These are phyloP conservation scores for Phytopythium litorale DNA, from an alignment of 352 stramenopile genomes.

Conservation along the genomic window DNA sequence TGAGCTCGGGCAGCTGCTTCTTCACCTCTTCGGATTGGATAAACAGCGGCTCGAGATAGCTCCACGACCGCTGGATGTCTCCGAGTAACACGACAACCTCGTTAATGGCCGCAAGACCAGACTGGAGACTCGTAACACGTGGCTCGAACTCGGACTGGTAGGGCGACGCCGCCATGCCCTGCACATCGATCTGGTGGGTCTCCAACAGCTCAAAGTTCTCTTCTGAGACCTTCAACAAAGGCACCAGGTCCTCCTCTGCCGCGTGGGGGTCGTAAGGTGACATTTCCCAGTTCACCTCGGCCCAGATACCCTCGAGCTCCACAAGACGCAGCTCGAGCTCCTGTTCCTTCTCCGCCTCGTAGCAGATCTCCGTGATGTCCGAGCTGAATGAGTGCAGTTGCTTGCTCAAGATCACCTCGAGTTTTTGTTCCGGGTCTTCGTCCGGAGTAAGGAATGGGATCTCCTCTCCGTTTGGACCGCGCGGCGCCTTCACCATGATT, in stretches of 20 bases:
- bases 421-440: conserved; percentile 88
- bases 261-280: conserved; percentile 83
- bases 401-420: conserved; percentile 90
- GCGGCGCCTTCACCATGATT: conserved; percentile 86
- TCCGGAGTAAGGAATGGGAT: conserved; percentile 89
- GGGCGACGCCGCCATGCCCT: conserved; percentile 94
- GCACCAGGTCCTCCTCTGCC: conserved; percentile 81
- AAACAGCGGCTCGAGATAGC: conserved; percentile 95
- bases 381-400: conserved; percentile 93
- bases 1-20: conserved; percentile 92
- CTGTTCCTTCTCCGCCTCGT: conserved; percentile 96
- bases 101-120: conserved; percentile 81
- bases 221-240: conserved; percentile 90
- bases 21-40: conserved; percentile 97
- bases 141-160: conserved; percentile 95
- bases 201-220: conserved; percentile 97
- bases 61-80: conserved; percentile 96
- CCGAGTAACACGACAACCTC: conserved; percentile 94
- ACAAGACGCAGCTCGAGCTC: conserved; percentile 92
- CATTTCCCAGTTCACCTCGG: conserved; percentile 93
- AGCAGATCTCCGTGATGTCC: conserved; percentile 96
- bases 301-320: conserved; percentile 91
- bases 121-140: conserved; percentile 87
- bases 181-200: conserved; percentile 95
- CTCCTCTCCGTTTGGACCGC: conserved; percentile 5